phyloP scores from a whole-genome alignment of 768 basidiomycete genomes.

The Tulasnella sp. region DNA sequence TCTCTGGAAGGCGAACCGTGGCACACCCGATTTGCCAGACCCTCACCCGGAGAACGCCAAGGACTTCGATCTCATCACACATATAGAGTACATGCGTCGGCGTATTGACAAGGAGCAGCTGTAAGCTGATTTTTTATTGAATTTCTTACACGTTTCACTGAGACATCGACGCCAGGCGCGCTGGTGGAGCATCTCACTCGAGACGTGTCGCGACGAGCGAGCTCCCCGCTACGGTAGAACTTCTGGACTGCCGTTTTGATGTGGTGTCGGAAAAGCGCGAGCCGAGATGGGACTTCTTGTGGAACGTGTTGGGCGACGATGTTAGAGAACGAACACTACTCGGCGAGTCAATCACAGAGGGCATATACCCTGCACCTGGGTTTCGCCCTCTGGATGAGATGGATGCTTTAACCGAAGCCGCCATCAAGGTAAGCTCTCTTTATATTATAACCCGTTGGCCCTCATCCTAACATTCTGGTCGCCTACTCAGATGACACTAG shows the following conservation, averaged over 20 bases:
- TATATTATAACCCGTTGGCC: background rate
- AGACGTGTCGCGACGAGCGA: background rate
- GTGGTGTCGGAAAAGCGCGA: background rate
- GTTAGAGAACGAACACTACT: slow-evolving; percentile 60
- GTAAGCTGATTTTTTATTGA: slow-evolving; percentile 38
- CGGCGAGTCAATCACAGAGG: slow-evolving; percentile 40
- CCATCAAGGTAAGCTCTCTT: slow-evolving; percentile 47
- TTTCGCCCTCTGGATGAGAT: slow-evolving; percentile 30
- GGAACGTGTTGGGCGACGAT: slow-evolving; percentile 62
- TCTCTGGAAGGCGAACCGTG: slow-evolving; percentile 62
- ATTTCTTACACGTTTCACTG: background rate
- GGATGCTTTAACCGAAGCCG: slow-evolving; percentile 47
- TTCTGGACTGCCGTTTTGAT: slow-evolving; percentile 6
- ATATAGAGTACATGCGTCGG: slow-evolving; percentile 67
- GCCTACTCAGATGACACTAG: slow-evolving; percentile 5
- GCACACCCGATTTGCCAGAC: slow-evolving; percentile 59
- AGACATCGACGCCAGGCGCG: background rate
- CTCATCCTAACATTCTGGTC: too few species aligned
- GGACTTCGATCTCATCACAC: slow-evolving; percentile 72
- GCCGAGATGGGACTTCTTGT: slow-evolving; percentile 56
- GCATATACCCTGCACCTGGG: slow-evolving; percentile 16
- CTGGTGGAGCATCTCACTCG: background rate
- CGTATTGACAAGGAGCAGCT: slow-evolving; percentile 79
- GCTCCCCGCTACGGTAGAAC: slow-evolving; percentile 3
- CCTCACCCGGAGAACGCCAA: slow-evolving; percentile 52